Conservation (phyloP, 2,329 filamentous ascomycete genomes). For the Arthrobotrys entomopaga region DNA sequence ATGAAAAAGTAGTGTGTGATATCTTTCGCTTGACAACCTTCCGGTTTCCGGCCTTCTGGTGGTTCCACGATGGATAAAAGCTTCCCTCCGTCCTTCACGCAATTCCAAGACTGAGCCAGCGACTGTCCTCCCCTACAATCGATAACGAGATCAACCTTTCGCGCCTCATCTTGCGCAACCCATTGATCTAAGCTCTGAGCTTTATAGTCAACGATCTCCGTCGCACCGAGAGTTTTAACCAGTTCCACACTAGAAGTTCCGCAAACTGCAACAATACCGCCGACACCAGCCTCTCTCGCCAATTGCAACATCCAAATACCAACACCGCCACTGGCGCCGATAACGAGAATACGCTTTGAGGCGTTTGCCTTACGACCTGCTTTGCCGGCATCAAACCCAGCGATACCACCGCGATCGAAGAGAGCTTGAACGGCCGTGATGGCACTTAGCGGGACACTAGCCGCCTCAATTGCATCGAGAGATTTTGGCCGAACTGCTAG, state of each 20-base stretch:
- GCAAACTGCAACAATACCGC: slow-evolving; percentile 61
- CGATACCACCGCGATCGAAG: slow-evolving; percentile 58
- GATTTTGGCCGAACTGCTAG: slow-evolving; percentile 61
- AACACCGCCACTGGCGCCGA: slow-evolving; percentile 63
- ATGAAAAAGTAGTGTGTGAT: slow-evolving; percentile 62
- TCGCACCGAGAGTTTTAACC: slow-evolving; percentile 61
- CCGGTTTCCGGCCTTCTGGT: slow-evolving; percentile 60
- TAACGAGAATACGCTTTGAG: slow-evolving; percentile 62
- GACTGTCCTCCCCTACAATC: slow-evolving; percentile 62
- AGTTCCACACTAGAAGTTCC: slow-evolving; percentile 59
- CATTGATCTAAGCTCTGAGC: slow-evolving; percentile 60
- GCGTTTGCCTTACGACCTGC: slow-evolving; percentile 59
- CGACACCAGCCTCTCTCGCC: slow-evolving; percentile 61
- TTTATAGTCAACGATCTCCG: slow-evolving; percentile 62
- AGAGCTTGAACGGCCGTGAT: slow-evolving; percentile 63
- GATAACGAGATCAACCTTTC: slow-evolving; percentile 61
- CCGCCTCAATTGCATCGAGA: slow-evolving; percentile 61
- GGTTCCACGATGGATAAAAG: slow-evolving; percentile 61
- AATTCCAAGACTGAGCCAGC: slow-evolving; percentile 61
- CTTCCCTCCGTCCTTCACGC: slow-evolving; percentile 61
- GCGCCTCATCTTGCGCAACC: slow-evolving; percentile 58
- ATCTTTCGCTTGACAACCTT: slow-evolving; percentile 59
- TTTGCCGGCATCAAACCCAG: slow-evolving; percentile 17
- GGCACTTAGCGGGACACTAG: slow-evolving; percentile 63
- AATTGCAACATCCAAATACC: slow-evolving; percentile 64